Conservation (phyloP, 805 yeast genomes). For the Schwanniomyces pseudopolymorphus region DNA sequence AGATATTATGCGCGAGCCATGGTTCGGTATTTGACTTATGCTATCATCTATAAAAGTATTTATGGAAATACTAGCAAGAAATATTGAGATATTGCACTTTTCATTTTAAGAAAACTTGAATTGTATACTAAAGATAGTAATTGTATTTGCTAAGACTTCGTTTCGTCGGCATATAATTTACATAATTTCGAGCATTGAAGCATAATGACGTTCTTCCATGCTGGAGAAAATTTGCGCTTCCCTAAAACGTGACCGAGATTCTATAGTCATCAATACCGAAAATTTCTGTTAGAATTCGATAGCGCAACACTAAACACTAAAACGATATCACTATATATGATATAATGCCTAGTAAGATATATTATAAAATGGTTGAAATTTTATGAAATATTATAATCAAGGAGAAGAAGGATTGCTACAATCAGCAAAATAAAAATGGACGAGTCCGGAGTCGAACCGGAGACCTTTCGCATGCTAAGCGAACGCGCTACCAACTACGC, state of each 20-base stretch:
- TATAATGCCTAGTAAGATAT: no score
- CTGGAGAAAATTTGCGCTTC: neutral
- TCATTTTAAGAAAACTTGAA: no score
- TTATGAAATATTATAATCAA: no score
- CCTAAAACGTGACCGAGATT: neutral
- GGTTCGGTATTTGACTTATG: neutral
- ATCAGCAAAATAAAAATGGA: conserved; percentile 23
- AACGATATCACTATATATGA: no score
- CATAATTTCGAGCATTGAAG: neutral
- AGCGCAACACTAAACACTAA: no score
- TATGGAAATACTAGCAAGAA: no score
- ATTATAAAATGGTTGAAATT: no score
- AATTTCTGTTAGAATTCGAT: no score
- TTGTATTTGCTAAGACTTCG: neutral
- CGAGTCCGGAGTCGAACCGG: conserved; percentile 47
- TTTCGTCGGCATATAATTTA: neutral
- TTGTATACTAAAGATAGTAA: neutral
- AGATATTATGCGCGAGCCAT: neutral
- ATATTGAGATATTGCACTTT: no score
- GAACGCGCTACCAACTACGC: conserved; percentile 53
- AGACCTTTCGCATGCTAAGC: conserved; percentile 51
- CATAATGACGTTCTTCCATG: neutral
- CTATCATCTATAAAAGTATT: no score
- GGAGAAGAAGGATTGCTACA: no score
- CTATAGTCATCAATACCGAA: neutral